These are phyloP conservation scores for Tylopilus vinaceipallidus DNA, from an alignment of 768 basidiomycete species.

Conservation along the genomic window DNA sequence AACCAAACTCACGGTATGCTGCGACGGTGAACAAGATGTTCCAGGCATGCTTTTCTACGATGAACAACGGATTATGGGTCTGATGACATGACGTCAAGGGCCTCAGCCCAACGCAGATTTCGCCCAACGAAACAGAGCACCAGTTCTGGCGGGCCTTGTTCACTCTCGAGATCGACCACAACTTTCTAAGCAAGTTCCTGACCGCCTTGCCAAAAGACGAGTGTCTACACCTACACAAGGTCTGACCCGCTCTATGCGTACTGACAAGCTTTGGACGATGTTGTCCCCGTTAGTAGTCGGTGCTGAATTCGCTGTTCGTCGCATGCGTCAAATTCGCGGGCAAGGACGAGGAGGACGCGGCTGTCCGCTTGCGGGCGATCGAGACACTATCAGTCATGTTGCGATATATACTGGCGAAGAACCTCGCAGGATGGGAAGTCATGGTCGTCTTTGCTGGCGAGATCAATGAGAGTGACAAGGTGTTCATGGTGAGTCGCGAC, in stretches of 20 bases:
- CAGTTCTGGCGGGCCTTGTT: constrained; percentile 56
- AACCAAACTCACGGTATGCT: constrained; percentile 47
- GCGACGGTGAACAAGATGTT: constrained; percentile 48
- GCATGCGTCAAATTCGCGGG: constrained; percentile 43
- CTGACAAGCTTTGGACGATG: no score
- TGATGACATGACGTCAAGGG: constrained; percentile 35
- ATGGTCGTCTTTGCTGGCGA: constrained; percentile 69
- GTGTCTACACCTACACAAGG: constrained; percentile 52
- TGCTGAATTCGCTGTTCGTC: constrained; percentile 46
- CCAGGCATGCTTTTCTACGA: constrained; percentile 28
- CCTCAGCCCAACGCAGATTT: constrained; percentile 40
- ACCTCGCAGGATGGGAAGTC: constrained; percentile 65
- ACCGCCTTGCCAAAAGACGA: constrained; percentile 44
- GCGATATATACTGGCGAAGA: constrained; percentile 52
- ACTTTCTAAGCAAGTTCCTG: constrained; percentile 43
- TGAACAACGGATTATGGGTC: not conserved
- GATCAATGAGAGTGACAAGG: constrained; percentile 52
- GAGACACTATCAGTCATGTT: constrained; percentile 49
- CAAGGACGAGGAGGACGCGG: constrained; percentile 23
- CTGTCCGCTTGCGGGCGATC: constrained; percentile 39
- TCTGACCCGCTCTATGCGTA: no score
- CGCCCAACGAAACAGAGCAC: constrained; percentile 41
- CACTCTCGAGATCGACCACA: constrained; percentile 48
- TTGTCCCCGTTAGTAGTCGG: constrained; percentile 43
- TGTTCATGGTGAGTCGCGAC: constrained; percentile 46